These are phyloP conservation scores for Xylaria sp. DNA, from an alignment of 2,329 filamentous ascomycete species.

Conservation along the genomic window DNA sequence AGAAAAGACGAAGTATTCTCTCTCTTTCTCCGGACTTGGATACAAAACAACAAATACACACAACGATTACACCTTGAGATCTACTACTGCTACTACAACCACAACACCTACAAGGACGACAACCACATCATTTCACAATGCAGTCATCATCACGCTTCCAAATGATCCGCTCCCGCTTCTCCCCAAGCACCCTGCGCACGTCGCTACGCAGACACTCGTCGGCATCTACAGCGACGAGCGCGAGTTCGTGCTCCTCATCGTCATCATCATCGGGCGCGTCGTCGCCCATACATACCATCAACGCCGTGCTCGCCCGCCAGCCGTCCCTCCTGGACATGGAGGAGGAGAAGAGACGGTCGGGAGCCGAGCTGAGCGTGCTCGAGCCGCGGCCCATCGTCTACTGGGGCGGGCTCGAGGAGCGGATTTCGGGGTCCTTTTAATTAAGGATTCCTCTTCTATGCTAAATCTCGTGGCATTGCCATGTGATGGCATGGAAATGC, in stretches of 20 bases:
- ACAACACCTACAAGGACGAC: background rate
- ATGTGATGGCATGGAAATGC: background rate
- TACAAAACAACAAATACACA: background rate
- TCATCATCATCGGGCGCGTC: slow-evolving; percentile 47
- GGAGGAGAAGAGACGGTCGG: slow-evolving; percentile 65
- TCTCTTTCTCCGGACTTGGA: background rate
- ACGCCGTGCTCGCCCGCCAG: slow-evolving; percentile 68
- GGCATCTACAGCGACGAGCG: slow-evolving; percentile 55
- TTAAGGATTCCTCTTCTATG: background rate
- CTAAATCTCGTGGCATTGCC: background rate
- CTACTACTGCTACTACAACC: too few species aligned
- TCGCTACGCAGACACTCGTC: slow-evolving; percentile 65
- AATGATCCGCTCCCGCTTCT: slow-evolving; percentile 62
- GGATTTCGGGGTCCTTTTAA: slow-evolving; percentile 59
- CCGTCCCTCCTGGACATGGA: slow-evolving; percentile 68
- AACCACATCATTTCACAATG: slow-evolving; percentile 18
- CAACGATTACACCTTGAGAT: background rate
- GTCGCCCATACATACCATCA: slow-evolving; percentile 63
- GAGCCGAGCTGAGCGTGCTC: slow-evolving; percentile 65
- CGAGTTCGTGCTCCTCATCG: slow-evolving; percentile 52
- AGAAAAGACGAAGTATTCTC: background rate
- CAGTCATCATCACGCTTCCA: slow-evolving; percentile 61
- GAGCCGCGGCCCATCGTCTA: slow-evolving; percentile 72
- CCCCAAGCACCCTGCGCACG: slow-evolving; percentile 60
- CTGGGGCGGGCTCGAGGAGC: slow-evolving; percentile 72